These are phyloP conservation scores for Euryodendron excelsum DNA, from an alignment of 148 eudicot genomes.

Conservation along the genomic window DNA sequence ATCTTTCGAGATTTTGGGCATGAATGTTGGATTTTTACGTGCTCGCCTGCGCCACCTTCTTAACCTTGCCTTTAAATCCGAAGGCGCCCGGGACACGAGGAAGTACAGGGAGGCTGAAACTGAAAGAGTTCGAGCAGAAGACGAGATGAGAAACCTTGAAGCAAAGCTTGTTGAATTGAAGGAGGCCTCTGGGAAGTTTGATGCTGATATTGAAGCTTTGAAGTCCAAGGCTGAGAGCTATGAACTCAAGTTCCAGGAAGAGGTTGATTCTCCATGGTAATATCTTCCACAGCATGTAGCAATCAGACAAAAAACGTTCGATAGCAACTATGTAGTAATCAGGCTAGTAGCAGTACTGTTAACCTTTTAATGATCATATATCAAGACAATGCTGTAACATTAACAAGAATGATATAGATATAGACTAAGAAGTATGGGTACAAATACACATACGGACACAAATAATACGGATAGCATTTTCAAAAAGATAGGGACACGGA, in stretches of 20 bases:
- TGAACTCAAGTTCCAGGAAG: conserved; percentile 41
- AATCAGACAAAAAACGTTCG: no score
- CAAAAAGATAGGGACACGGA: no score
- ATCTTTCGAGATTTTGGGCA: conserved; percentile 44
- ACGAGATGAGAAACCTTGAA: conserved; percentile 39
- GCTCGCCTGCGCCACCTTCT: conserved; percentile 32
- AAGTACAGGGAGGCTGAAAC: conserved; percentile 36
- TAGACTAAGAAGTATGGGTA: no score
- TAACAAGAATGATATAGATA: no score
- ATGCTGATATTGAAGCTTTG: conserved; percentile 35
- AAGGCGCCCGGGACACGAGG: conserved; percentile 29
- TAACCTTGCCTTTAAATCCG: conserved; percentile 36
- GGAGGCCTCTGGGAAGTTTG: conserved; percentile 31
- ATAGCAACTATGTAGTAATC: no score
- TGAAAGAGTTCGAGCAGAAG: conserved; percentile 23
- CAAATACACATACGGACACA: no score
- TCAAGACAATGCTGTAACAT: no score
- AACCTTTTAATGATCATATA: no score
- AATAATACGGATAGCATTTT: no score
- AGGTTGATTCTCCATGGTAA: conserved; percentile 51
- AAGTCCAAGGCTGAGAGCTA: conserved; percentile 37
- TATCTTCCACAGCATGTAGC: neutral
- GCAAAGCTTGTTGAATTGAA: conserved; percentile 38
- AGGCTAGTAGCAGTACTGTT: no score
- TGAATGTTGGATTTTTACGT: conserved; percentile 48